phyloP scores from a whole-genome alignment of 2,329 filamentous ascomycete species.

The Colletotrichum truncatum region DNA sequence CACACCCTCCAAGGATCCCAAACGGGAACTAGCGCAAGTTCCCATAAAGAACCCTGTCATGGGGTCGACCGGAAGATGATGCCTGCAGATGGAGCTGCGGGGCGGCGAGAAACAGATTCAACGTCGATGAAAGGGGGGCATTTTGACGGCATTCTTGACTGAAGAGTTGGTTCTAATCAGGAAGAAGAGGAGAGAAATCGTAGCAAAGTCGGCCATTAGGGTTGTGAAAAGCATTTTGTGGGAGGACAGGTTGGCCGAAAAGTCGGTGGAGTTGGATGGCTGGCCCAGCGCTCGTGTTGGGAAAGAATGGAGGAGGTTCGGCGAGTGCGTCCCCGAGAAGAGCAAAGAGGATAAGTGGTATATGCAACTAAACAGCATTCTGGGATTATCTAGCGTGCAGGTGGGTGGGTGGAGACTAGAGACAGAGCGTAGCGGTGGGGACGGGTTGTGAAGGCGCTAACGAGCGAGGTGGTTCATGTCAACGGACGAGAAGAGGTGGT shows the following conservation, averaged over 20 bases:
- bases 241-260: slow-evolving; percentile 20
- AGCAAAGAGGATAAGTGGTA: slow-evolving; percentile 17
- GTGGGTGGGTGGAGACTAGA: not conserved
- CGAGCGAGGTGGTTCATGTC: slow-evolving; percentile 18
- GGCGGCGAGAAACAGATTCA: slow-evolving; percentile 22
- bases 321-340: slow-evolving; percentile 16
- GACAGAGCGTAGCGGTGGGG: slow-evolving; percentile 16
- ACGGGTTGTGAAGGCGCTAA: slow-evolving; percentile 14
- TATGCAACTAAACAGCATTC: slow-evolving; percentile 22
- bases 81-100: slow-evolving; percentile 31
- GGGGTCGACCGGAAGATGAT: slow-evolving; percentile 21
- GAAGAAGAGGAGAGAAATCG: not conserved
- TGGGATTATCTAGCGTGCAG: slow-evolving; percentile 6
- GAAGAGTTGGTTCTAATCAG: not conserved
- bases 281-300: slow-evolving; percentile 26
- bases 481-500: slow-evolving; percentile 7
- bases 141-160: slow-evolving; percentile 2
- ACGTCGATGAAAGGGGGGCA: slow-evolving; percentile 25
- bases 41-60: slow-evolving; percentile 25
- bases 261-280: slow-evolving; percentile 27
- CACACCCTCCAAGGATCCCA: slow-evolving; percentile 25
- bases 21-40: slow-evolving; percentile 31
- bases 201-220: not conserved
- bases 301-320: slow-evolving; percentile 21
- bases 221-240: slow-evolving; percentile 7